Base-by-base conservation (phyloP, 768 basidiomycete species). In the Pulveroboletus frians region DNA sequence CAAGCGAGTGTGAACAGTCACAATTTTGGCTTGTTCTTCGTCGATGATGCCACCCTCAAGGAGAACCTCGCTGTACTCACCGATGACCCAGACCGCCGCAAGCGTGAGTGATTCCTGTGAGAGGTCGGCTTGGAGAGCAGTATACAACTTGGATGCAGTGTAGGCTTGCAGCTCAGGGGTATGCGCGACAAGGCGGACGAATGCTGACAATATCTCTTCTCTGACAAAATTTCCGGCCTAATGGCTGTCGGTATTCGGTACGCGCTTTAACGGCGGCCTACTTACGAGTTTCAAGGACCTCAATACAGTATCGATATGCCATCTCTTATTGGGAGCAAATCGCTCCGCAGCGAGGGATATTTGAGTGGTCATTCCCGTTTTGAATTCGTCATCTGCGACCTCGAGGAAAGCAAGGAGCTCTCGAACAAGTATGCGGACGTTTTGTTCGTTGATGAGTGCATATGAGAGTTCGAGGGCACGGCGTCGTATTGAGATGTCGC, bases 351-450 rank as follows among this genome's bases (percentile, higher is more conserved):
- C 95, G 21, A 97, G 73, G 46, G 86, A 91, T 41, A 99, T 93
- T 68, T 99, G 95, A 0, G 95, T 97, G 0, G 96, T 99, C 84
- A 99, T 87, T 1, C 92, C 88, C 13, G 92, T 80, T 71, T 99
- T 99, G 76, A 99, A 99, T 66, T 99, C 96, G 54, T 97, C 94
- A 62, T 98, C 96, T 27, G 96, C 95, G 17, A 97, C 91, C 60
- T 98, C 95, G 14, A 99, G 79, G 81, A 98, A 99, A 1, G 92
- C 90, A 39, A 98, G 76, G 23, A 99, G 75, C 61, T 99, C 96
- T 47, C 95, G 76, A 34, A 91, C 89, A 50, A 98, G 81, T 46
- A 96, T 79, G 32, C 92, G 85, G 39, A 99, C 90, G 61, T 96
- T 98, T 55, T 80, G 76, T 60, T 98, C 95, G 63, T 96, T 95